Evolutionary conservation across 2,329 filamentous ascomycete genomes (phyloP).

Genomic region (Fusarium citri): DNA sequence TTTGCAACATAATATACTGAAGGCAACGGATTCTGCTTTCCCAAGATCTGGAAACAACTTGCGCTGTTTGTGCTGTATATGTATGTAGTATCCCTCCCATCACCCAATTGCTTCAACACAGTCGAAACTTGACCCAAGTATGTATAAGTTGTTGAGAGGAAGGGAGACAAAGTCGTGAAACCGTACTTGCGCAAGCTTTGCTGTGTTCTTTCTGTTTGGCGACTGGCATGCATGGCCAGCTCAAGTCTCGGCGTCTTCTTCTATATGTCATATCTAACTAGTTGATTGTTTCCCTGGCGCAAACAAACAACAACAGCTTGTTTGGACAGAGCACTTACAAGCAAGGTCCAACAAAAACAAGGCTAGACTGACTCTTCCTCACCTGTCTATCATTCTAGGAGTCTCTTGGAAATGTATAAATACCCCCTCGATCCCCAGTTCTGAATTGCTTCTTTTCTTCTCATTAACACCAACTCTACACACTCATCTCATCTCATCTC

Average conservation of each 20-base stretch:
- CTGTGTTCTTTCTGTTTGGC: too few relatives aligned
- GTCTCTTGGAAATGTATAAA: constrained; percentile 19
- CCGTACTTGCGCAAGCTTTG: not conserved
- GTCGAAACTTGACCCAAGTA: not conserved
- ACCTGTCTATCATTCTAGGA: not conserved
- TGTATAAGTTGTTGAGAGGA: not conserved
- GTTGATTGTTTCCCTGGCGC: not conserved
- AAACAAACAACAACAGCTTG: not conserved
- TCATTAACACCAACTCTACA: constrained; percentile 1
- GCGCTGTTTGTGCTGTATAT: not conserved
- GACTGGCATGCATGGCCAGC: not conserved
- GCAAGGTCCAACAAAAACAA: not conserved
- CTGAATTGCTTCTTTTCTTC: not conserved
- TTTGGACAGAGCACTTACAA: not conserved
- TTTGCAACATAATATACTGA: not conserved
- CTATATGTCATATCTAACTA: not conserved
- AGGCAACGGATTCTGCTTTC: not conserved
- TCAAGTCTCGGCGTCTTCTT: not conserved
- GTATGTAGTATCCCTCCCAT: not conserved
- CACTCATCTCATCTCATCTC: not conserved
- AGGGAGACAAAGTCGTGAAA: not conserved
- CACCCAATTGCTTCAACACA: not conserved
- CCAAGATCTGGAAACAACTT: not conserved
- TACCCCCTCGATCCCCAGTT: not conserved
- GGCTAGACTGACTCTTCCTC: not conserved